Evolutionary conservation across 2,329 filamentous ascomycete species (phyloP), one percentile per base, ranked within the genome.

Genomic region (Arthrobotrys iridis): DNA sequence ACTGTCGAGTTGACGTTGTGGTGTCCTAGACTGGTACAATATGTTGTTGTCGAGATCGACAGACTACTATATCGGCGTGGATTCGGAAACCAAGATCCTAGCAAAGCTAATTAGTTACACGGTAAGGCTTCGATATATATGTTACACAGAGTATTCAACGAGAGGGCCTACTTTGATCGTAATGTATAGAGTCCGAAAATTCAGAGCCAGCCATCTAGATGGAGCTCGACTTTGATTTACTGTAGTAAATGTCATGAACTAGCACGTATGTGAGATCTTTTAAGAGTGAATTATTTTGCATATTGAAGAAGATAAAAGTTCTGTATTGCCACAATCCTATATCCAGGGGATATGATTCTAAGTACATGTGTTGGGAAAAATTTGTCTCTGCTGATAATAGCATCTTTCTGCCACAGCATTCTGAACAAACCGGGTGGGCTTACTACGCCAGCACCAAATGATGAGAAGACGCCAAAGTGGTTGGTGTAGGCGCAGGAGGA

Each of bases 271-370:
- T n/a, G n/a, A n/a, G n/a, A n/a, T n/a, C n/a, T n/a, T n/a, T 37
- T 37, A n/a, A 37, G n/a, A 37, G 33, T 37, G 7, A 37, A 37
- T 7, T 7, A n/a, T n/a, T n/a, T 4, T 55, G 15, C 10, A 6
- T 10, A 18, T 33, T 35, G 28, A 13, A 4, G 7, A 24, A n/a
- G n/a, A n/a, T n/a, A n/a, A 24, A 55, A 55, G 50, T 30, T 55
- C 50, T 55, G 50, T 30, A 55, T 37, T 55, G 50, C 24, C 15
- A n/a, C n/a, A n/a, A n/a, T n/a, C n/a, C n/a, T n/a, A n/a, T n/a
- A 24, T 37, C 28, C n/a, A 15, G 45, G 4, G 45, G 26, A 33
- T 33, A 4, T 3, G 30, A 30, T 35, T 37, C 30, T 55, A 55
- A 22, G 37, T 55, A 55, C 50, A 55, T 55, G 50, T 22, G n/a